Evolutionary conservation across 2,329 filamentous ascomycete species (phyloP), one percentile per base, ranked within the genome.

Genomic region (Cercospora sesami): DNA sequence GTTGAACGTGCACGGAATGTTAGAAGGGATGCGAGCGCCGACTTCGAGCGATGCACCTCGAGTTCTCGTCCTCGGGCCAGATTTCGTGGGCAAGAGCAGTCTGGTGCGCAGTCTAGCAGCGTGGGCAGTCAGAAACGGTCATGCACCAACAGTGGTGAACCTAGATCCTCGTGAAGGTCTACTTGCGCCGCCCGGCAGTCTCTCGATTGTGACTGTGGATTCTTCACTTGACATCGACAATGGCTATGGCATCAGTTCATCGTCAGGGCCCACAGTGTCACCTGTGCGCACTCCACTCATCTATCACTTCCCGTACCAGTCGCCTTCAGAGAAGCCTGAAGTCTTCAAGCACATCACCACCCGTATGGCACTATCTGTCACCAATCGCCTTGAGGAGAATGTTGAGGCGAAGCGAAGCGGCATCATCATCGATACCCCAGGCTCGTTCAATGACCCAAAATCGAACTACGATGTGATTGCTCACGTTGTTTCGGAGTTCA

Each of bases 261-360:
- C 94, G 74, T 96, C 91, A 72, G 95, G 94, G 0, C 94, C 95
- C 0, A 95, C 91, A 73, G 87, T 89, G 0, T 89, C 96, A 18
- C 94, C 94, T 0, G 92, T 97, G 63, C 98, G 97, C 83, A 84
- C 97, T 74, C 95, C 95, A 5, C 82, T 99, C 64, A 93, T 94
- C 30, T 96, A 97, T 78, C 92, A 93, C 79, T 96, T 92, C 78
- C 94, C 95, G 16, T 83, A 91, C 70, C 85, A 87, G 63, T 88
- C 85, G 69, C 87, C 92, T 0, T 90, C 93, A 73, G 91, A 93
- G 60, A 91, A 93, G 69, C 84, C 86, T 0, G 73, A 74, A 30
- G 81, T 94, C 53, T 98, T 91, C 81, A 90, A 88, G 75, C 86
- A 89, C 12, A 81, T 97, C 69, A 83, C 92, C 26, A 91, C 90